phyloP scores from a whole-genome alignment of 495 filamentous ascomycete genomes.

The Tuber aestivum region DNA sequence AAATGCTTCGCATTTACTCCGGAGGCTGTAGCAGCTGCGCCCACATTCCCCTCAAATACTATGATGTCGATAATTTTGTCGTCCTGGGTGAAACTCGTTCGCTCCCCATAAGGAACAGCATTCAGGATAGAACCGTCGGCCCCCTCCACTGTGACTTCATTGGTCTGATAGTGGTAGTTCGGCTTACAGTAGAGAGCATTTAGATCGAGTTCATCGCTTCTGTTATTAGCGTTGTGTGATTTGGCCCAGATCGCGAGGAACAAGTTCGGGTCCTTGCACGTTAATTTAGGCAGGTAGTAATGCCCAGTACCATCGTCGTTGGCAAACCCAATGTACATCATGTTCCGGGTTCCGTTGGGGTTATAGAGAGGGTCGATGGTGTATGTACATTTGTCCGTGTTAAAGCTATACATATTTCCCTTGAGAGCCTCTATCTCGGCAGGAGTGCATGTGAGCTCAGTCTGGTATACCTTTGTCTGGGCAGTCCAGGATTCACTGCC shows the following conservation, averaged over 20 bases:
- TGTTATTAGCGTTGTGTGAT: neutral
- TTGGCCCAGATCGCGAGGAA: slow-evolving; percentile 4
- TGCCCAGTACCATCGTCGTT: too few relatives aligned
- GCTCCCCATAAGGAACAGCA: slow-evolving; percentile 15
- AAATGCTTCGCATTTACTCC: too few relatives aligned
- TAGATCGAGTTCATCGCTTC: slow-evolving; percentile 14
- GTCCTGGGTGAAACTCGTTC: slow-evolving; percentile 21
- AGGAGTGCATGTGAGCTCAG: slow-evolving; percentile 44
- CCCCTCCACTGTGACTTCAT: slow-evolving; percentile 41
- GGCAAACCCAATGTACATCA: too few relatives aligned
- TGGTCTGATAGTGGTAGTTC: slow-evolving; percentile 43
- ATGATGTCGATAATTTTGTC: slow-evolving; percentile 44
- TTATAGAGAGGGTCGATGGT: too few relatives aligned
- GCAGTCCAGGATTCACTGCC: slow-evolving; percentile 40
- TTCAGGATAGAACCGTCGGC: neutral
- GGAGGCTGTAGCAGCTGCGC: too few relatives aligned
- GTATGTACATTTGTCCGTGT: neutral
- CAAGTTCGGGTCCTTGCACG: too few relatives aligned
- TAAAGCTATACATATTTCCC: neutral
- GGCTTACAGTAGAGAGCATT: slow-evolving; percentile 46
- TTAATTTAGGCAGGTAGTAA: too few relatives aligned
- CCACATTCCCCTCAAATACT: slow-evolving; percentile 43
- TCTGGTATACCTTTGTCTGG: slow-evolving; percentile 40
- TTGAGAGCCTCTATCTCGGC: slow-evolving; percentile 15
- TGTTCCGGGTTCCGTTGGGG: too few relatives aligned